Percentiles rank a stretch among this genome's conserved stretches.
Conservation (phyloP, 108 stramenopile genomes). For the Mayamaea pseudoterrestris region DNA sequence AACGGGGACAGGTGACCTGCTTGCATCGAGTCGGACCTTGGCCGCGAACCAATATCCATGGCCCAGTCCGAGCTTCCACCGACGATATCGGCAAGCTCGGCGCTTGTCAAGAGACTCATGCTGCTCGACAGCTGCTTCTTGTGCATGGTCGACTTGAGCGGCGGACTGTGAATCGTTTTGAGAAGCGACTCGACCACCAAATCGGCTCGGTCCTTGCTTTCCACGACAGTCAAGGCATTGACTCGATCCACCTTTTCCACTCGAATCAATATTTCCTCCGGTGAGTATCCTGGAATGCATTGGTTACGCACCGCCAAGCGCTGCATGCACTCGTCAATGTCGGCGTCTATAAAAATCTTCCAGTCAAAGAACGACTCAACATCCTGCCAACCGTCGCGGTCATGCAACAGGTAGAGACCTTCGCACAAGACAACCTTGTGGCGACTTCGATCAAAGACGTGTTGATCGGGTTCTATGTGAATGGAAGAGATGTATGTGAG, state of each 20-base stretch:
- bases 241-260: conserved; percentile 32
- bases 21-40: no score
- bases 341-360: conserved; percentile 27
- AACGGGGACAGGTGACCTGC: no score
- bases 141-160: no score
- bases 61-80: no score
- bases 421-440: conserved; percentile 33
- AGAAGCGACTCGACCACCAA: no score
- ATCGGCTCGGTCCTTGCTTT: no score
- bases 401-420: conserved; percentile 38
- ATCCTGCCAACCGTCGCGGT: conserved; percentile 27
- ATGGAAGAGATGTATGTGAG: no score
- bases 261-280: conserved; percentile 33
- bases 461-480: conserved; percentile 18
- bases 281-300: conserved; percentile 44
- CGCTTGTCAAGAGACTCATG: no score
- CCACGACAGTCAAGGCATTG: conserved; percentile 20
- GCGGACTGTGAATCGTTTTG: no score
- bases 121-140: no score
- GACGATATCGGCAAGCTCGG: no score
- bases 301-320: conserved; percentile 35
- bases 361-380: conserved; percentile 22
- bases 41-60: no score
- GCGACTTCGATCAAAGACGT: conserved; percentile 19
- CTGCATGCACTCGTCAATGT: conserved; percentile 31